These are phyloP conservation scores for Flaveria bidentis DNA, from an alignment of 129 eudicot genomes.

Conservation along the genomic window DNA sequence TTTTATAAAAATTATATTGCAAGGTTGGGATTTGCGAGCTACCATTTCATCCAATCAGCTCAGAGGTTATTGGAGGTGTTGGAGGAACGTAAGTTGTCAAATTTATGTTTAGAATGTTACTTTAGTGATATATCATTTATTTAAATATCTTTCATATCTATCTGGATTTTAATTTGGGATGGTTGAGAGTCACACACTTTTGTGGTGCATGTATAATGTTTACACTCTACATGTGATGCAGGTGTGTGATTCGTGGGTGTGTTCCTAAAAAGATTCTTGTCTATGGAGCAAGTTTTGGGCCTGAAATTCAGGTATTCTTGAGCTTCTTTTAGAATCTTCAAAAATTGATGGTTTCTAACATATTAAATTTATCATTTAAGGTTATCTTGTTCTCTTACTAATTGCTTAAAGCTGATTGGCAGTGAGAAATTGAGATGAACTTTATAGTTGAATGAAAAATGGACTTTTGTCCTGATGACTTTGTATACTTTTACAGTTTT, in stretches of 20 bases:
- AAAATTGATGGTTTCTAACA: neutral
- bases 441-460: neutral
- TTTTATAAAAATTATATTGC: neutral
- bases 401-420: neutral
- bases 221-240: conserved; percentile 36
- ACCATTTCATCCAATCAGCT: conserved; percentile 95
- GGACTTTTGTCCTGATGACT: neutral
- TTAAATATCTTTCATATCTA: neutral
- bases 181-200: neutral
- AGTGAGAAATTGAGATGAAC: conserved; percentile 7
- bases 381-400: neutral
- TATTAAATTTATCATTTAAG: conserved; percentile 1
- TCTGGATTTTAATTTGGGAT: conserved; percentile 5
- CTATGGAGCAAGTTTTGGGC: conserved; percentile 87
- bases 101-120: conserved; percentile 3
- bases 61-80: conserved; percentile 89
- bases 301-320: conserved; percentile 83
- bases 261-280: conserved; percentile 96
- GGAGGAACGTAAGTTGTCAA: conserved; percentile 94
- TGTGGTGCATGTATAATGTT: conserved; percentile 20
- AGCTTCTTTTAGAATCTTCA: conserved; percentile 18
- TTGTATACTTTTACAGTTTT: neutral
- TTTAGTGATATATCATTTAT: neutral
- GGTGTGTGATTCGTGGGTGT: conserved; percentile 98
- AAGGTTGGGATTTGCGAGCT: conserved; percentile 98